Conservation (phyloP, 2,329 filamentous ascomycete genomes). For the Blastomyces parvus region DNA sequence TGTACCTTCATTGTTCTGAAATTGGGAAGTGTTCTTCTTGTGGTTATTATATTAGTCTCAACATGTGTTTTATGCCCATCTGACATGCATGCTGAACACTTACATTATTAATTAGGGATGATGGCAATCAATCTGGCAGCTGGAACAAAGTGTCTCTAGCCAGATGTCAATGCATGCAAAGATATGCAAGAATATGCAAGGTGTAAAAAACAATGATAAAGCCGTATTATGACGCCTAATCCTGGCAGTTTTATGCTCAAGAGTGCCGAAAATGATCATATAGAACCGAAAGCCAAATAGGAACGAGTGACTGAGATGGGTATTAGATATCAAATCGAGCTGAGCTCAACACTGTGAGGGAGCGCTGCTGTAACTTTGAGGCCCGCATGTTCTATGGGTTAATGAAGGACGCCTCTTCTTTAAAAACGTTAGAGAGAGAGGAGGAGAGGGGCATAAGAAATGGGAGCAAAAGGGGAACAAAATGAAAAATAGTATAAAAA, state of each 20-base stretch:
- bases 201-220: no score
- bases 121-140: not conserved
- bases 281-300: not conserved
- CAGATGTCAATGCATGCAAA: not conserved
- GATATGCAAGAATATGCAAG: no score
- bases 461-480: not conserved
- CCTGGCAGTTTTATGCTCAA: not conserved
- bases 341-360: not conserved
- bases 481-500: not conserved
- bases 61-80: not conserved
- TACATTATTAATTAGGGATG: no score
- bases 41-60: not conserved
- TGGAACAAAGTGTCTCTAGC: not conserved
- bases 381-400: not conserved
- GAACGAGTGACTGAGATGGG: not conserved
- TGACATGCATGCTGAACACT: no score
- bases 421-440: no score
- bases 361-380: not conserved
- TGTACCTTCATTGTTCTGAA: not conserved
- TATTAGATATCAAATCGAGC: not conserved
- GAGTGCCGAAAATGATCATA: not conserved
- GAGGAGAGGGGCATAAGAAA: not conserved
- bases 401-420: not conserved
- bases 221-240: not conserved
- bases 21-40: not conserved